phyloP scores from a whole-genome alignment of 306 rosid genomes.

The Acacia acuminata region DNA sequence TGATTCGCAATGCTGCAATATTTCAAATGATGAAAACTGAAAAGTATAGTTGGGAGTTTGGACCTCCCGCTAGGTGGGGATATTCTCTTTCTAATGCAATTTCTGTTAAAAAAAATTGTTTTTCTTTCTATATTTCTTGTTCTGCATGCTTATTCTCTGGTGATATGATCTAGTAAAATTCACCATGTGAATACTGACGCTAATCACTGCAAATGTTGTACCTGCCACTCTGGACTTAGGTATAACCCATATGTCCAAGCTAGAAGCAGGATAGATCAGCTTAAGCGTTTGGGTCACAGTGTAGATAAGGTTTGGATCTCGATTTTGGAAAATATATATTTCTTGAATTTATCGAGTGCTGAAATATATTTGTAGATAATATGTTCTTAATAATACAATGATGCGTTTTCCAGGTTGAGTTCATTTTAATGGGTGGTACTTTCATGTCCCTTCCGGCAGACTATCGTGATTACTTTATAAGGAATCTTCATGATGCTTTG shows the following conservation, averaged over 20 bases:
- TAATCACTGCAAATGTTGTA: neutral
- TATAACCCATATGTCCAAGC: conserved; percentile 98
- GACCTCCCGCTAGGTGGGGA: neutral
- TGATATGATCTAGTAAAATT: neutral
- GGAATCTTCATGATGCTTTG: conserved; percentile 94
- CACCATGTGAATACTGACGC: neutral
- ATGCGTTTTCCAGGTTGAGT: conserved; percentile 79
- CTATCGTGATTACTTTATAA: conserved; percentile 86
- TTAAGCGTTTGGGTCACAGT: conserved; percentile 98
- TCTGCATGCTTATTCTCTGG: neutral
- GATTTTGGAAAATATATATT: neutral
- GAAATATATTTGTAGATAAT: neutral
- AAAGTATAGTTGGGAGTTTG: neutral
- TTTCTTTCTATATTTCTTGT: neutral
- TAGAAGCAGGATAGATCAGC: conserved; percentile 94
- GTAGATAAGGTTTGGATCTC: conserved; percentile 80
- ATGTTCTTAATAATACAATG: conserved; percentile 23
- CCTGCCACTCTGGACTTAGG: conserved; percentile 51
- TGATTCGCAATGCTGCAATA: neutral
- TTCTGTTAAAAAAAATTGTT: neutral
- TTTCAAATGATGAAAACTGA: neutral
- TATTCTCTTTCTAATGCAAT: neutral
- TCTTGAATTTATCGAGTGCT: conserved; percentile 1
- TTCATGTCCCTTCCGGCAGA: conserved; percentile 95
- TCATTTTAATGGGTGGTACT: conserved; percentile 96